Evolutionary conservation across 108 stramenopile genomes (phyloP).

Genomic region (Mayamaea pseudoterrestris): DNA sequence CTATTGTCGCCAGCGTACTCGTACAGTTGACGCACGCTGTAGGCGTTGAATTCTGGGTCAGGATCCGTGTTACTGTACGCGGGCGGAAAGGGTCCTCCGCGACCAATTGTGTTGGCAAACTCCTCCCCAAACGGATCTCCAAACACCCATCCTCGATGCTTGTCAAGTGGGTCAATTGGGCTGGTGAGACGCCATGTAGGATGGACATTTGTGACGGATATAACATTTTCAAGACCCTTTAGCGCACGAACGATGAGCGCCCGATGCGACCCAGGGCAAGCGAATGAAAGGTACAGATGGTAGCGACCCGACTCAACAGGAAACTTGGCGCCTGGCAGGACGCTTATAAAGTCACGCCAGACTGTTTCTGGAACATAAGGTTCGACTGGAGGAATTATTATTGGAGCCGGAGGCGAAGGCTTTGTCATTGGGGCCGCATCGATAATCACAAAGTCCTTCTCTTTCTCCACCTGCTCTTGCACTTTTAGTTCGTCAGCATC

Average conservation of each 20-base stretch:
- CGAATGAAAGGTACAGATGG: constrained; percentile 63
- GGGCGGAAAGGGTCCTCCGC: constrained; percentile 64
- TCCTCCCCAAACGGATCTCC: constrained; percentile 41
- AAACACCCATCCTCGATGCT: constrained; percentile 92
- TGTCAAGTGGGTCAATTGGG: constrained; percentile 51
- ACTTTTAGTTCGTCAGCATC: no score
- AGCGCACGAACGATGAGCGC: constrained; percentile 70
- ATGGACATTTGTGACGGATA: constrained; percentile 73
- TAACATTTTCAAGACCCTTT: constrained; percentile 84
- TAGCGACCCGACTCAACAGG: constrained; percentile 63
- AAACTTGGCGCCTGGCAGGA: constrained; percentile 46
- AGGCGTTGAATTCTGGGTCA: constrained; percentile 37
- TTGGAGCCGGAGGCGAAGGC: not conserved
- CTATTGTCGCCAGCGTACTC: constrained; percentile 46
- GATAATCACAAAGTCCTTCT: not conserved
- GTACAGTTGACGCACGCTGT: constrained; percentile 35
- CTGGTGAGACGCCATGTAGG: constrained; percentile 80
- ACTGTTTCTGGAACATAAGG: constrained; percentile 23
- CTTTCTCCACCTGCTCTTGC: not conserved
- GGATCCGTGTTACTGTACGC: constrained; percentile 59
- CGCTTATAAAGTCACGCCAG: constrained; percentile 43
- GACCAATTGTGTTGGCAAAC: constrained; percentile 51
- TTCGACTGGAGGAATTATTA: not conserved
- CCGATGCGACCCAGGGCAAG: constrained; percentile 78
- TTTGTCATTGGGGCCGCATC: not conserved